Conservation (phyloP, 352 stramenopile genomes). For the Globisporangium iwayamae region DNA sequence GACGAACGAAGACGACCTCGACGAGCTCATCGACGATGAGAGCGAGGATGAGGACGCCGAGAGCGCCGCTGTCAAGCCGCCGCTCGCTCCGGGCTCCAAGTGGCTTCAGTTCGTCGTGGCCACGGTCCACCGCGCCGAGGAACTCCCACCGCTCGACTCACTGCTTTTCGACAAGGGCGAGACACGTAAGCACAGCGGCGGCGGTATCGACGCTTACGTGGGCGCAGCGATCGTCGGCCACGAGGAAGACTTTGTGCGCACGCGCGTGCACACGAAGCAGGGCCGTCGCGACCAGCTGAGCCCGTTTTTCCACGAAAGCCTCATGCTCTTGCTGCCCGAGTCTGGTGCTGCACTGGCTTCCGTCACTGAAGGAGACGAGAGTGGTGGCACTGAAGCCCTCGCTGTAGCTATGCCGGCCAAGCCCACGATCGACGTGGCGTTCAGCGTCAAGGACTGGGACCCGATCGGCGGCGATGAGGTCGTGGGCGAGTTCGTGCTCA, state of each 20-base stretch:
- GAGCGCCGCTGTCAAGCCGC: conserved; percentile 17
- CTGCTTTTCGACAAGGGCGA: conserved; percentile 46
- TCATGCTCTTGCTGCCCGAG: conserved; percentile 48
- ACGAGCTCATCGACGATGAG: conserved; percentile 39
- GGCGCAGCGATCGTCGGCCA: conserved; percentile 28
- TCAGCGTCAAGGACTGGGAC: conserved; percentile 73
- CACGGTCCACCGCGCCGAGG: conserved; percentile 61
- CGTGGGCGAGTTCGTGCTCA: conserved; percentile 46
- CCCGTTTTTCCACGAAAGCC: conserved; percentile 59
- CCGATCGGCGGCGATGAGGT: conserved; percentile 60
- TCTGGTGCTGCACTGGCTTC: conserved; percentile 13
- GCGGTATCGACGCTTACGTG: conserved; percentile 72
- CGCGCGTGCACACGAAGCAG: conserved; percentile 63
- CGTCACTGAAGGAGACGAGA: conserved; percentile 2
- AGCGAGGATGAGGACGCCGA: conserved; percentile 31
- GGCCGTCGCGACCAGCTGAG: conserved; percentile 56
- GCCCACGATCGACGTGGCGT: conserved; percentile 20
- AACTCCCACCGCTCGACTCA: conserved; percentile 58
- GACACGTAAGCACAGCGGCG: conserved; percentile 38
- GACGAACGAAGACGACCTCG: conserved; percentile 34
- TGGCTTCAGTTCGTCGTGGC: conserved; percentile 49
- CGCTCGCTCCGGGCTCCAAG: conserved; percentile 36
- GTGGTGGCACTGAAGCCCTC: not conserved
- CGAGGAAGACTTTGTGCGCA: conserved; percentile 45
- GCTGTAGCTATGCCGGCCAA: not conserved